Conservation (phyloP, 2,329 filamentous ascomycete genomes). For the Aureobasidium vineae region DNA sequence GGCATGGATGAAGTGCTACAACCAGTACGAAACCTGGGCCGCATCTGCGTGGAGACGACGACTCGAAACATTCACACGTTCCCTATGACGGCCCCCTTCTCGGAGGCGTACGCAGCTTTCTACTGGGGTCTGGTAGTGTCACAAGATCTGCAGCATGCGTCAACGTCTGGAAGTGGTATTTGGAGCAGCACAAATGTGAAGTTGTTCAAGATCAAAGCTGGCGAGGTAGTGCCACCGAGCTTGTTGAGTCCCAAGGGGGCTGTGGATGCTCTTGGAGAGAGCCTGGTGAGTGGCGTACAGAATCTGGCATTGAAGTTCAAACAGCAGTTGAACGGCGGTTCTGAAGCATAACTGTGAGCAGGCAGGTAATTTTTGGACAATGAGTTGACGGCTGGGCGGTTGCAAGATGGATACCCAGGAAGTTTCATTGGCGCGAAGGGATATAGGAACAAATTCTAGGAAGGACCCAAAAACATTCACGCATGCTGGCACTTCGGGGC, state of each 20-base stretch:
- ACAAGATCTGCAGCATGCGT: slow-evolving; percentile 81
- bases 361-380: not conserved
- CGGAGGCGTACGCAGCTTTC: slow-evolving; percentile 89
- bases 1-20: slow-evolving; percentile 31
- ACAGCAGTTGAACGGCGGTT: slow-evolving; percentile 17
- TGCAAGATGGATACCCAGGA: slow-evolving; percentile 13
- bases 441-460: not conserved
- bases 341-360: slow-evolving; percentile 7
- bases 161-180: slow-evolving; percentile 76
- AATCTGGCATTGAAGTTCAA: slow-evolving; percentile 17
- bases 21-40: slow-evolving; percentile 48
- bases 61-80: slow-evolving; percentile 64
- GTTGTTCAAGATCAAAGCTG: slow-evolving; percentile 86
- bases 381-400: not conserved
- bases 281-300: slow-evolving; percentile 26
- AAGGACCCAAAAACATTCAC: not conserved
- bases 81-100: slow-evolving; percentile 82
- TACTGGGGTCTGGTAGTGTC: slow-evolving; percentile 87
- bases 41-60: slow-evolving; percentile 59
- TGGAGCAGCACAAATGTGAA: slow-evolving; percentile 91
- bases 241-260: slow-evolving; percentile 83
- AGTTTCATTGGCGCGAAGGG: not conserved
- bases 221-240: slow-evolving; percentile 68
- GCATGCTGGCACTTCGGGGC: not conserved
- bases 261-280: slow-evolving; percentile 84